Evolutionary conservation across 495 filamentous ascomycete genomes (phyloP), one percentile per base, ranked within the genome.

Genomic region (Neurospora sp.): DNA sequence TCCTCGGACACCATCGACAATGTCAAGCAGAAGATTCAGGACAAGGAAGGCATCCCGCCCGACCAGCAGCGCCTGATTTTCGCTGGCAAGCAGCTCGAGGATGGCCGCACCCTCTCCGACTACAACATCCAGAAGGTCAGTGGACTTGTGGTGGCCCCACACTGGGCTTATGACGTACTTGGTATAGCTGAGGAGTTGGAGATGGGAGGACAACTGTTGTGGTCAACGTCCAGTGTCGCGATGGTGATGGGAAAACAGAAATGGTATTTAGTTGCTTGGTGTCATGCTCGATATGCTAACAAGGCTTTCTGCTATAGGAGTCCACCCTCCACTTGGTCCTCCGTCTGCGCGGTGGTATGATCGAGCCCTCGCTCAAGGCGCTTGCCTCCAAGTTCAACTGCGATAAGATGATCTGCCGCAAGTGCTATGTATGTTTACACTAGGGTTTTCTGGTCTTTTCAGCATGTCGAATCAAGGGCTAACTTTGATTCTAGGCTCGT

Each of bases 121-220:
- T 99, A 99, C 91, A 99, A 99, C 88, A 99, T 99, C 87, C 96
- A 99, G 89, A 99, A 99, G 92, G 93, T 95, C 86, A 82, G 89
- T 79, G 74, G 20, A 48, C 70, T 45, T 38, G 20, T 12, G 40
- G 9, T 71, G 14, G 40, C 27, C 69, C 35, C 22, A 75, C 14
- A 35, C 53, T 65, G 53, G 14, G 53, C 12, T 35, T 65, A 65
- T 65, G 53, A 65, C 27, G 53, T 65, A 65, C 14, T 5, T 18
- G 6, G 0, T 65, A 4, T 18, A 35, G 22, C 22, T 27, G 22
- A 27, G 10, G 53, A 5, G 6, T 3, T 5, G 12, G 53, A 3
- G 53, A 16, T 14, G 14, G 14, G 12, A 18, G 12, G 4, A 61
- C 6, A 4, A 7, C 3, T 0, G 2, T 27, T 27, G 4, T 27